These are phyloP conservation scores for Aurinia saxatilis DNA, from an alignment of 345 rosid species.

Conservation along the genomic window DNA sequence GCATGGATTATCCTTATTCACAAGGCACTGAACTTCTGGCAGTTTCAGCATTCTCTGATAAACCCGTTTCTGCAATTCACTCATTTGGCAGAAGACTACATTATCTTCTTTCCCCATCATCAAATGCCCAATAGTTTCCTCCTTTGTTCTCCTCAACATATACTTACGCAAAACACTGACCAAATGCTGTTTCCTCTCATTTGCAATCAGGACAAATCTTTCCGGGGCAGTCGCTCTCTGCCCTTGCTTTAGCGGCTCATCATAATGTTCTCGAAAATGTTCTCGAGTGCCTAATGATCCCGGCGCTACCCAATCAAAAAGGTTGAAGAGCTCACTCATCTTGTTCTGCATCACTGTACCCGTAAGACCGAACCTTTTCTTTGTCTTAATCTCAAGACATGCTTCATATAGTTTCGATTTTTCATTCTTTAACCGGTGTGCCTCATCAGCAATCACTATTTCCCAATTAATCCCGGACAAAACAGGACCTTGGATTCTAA, in stretches of 20 bases:
- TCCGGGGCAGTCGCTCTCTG: constrained; percentile 84
- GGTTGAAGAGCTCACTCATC: constrained; percentile 81
- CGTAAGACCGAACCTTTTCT: constrained; percentile 69
- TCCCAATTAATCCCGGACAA: constrained; percentile 75
- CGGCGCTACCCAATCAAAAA: constrained; percentile 89
- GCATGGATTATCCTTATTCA: constrained; percentile 82
- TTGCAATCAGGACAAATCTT: constrained; percentile 66
- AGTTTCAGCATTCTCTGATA: constrained; percentile 75
- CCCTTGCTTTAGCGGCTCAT: constrained; percentile 87
- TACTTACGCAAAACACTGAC: constrained; percentile 63
- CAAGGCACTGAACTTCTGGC: constrained; percentile 81
- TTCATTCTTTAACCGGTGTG: constrained; percentile 85
- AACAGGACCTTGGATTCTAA: constrained; percentile 63
- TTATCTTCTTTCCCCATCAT: constrained; percentile 99
- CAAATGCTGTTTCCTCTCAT: constrained; percentile 71
- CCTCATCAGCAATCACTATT: constrained; percentile 86
- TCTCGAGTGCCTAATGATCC: constrained; percentile 81
- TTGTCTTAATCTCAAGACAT: constrained; percentile 52
- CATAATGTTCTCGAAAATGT: constrained; percentile 79
- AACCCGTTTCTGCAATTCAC: constrained; percentile 74
- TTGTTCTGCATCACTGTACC: constrained; percentile 95
- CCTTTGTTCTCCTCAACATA: constrained; percentile 92
- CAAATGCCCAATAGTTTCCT: constrained; percentile 89
- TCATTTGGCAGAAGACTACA: constrained; percentile 90
- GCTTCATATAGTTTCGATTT: constrained; percentile 87